Base-by-base conservation (phyloP, 176 grass and related monocot species). In the Canna indica region DNA sequence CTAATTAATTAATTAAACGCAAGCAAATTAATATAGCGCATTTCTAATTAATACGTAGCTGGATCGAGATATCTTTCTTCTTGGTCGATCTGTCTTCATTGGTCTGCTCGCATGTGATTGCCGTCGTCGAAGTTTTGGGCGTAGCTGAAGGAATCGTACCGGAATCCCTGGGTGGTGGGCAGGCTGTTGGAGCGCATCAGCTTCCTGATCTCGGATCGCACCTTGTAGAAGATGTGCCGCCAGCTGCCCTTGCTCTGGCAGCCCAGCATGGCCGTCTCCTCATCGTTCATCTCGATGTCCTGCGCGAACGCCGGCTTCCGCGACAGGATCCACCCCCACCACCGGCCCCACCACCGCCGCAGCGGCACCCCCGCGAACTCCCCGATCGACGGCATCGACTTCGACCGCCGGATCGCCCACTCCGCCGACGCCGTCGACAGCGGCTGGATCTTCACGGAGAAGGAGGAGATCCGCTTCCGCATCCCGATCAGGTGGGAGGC, bases 271-370 rank as follows among this genome's bases (percentile, higher is more conserved):
- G 86, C 82, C 30, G 67, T 85, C 82, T 99, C 95, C 82, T 93
- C 94, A 74, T 90, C 90, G 86, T 94, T 99, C 95, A 99, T 88
- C 80, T 99, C 95, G 18, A 99, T 83, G 79, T 99, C 95, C 47
- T 64, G 56, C 47, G 83, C 78, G 75, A 99, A 85, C 18, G 67
- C 72, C 7, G 87, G 84, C 67, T 87, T 93, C 76, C 73, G 81
- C 61, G 85, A 82, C 22, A 99, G 69, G 26, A 99, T 59, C 95
- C 95, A 99, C 44, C 84, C 85, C 25, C 91, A 41, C 52, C 92
- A 83, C 84, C 81, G 81, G 57, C 77, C 82, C 86, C 89, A 93
- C 87, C 95, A 99, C 14, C 77, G 50, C 80, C 77, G 59, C 15
- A 94, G 39, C 2, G 80, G 79, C 1, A 75, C 83, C 24, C 59